Evolutionary conservation across 306 rosid species (phyloP), one percentile per base, ranked within the genome.

Genomic region (Lathyrus sativus): DNA sequence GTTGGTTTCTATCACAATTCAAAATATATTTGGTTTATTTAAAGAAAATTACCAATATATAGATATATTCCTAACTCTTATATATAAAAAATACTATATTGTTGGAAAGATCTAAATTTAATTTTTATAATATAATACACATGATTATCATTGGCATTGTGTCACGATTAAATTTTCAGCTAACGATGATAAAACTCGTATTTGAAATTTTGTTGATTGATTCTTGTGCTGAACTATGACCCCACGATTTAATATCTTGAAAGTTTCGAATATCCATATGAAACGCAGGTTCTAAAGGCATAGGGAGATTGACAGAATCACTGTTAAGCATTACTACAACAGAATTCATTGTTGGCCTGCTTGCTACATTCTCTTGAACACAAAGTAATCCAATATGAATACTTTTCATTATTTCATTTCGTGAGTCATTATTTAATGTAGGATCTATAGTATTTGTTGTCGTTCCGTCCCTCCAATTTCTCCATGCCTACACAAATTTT

Each of bases 291-390:
- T 62, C 53, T 14, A 14, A 19, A 38, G 73, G 73, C 11, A 39
- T 14, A 7, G 41, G 4, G 0, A 68, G 63, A 12, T 63, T 12
- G 24, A 38, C 26, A 8, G 73, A 37, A 38, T 38, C 7, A 6
- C 50, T 68, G 3, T 68, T 68, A 13, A 68, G 73, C 73, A 53
- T 68, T n/a, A 68, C 50, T 19, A 53, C 48, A 53, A 68, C 38
- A 4, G 63, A 37, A 53, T 50, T 38, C 63, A 68, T 53, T 5
- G 63, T 68, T 68, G 73, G 73, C 2, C 73, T 68, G 1, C 17
- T 24, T 19, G 41, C n/a, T 68, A 35, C 12, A 19, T 53, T 68
- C 31, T 53, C 53, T 68, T 68, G 73, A 68, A 68, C 39, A 68
- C 73, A 68, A 0, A 53, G 63, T 24, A 68, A 68, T 17, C 48